Conservation (phyloP, 306 rosid species). For the Lithocarpus polystachyus region DNA sequence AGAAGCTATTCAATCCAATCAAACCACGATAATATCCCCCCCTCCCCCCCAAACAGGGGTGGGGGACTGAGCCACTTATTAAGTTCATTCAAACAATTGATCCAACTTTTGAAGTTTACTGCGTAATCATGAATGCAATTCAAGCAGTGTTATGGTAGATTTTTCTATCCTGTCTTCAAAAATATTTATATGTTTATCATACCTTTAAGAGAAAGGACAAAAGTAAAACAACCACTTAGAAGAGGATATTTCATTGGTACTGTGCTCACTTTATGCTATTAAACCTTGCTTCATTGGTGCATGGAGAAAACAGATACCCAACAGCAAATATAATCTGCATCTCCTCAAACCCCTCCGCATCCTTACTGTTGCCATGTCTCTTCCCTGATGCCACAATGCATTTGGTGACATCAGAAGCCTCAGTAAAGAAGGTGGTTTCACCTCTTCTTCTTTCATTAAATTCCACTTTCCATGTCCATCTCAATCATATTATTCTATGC, state of each 20-base stretch:
- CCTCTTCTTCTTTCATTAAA: neutral
- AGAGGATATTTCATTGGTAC: too few species aligned
- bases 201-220: neutral
- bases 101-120: neutral
- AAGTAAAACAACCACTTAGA: neutral
- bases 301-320: too few species aligned
- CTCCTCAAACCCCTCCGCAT: too few species aligned
- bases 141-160: neutral
- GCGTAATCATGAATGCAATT: neutral
- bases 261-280: too few species aligned
- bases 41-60: neutral
- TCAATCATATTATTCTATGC: neutral
- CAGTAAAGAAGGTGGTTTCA: too few species aligned
- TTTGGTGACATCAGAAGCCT: too few species aligned
- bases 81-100: neutral
- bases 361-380: too few species aligned
- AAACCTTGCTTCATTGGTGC: too few species aligned
- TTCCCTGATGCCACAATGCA: too few species aligned
- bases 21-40: neutral
- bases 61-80: too few species aligned
- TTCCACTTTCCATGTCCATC: neutral
- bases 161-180: neutral
- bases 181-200: neutral
- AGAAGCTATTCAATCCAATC: neutral
- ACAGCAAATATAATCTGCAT: too few species aligned